Evolutionary conservation across 1,139 yeast species (phyloP).

Genomic region (Pichia sp.): DNA sequence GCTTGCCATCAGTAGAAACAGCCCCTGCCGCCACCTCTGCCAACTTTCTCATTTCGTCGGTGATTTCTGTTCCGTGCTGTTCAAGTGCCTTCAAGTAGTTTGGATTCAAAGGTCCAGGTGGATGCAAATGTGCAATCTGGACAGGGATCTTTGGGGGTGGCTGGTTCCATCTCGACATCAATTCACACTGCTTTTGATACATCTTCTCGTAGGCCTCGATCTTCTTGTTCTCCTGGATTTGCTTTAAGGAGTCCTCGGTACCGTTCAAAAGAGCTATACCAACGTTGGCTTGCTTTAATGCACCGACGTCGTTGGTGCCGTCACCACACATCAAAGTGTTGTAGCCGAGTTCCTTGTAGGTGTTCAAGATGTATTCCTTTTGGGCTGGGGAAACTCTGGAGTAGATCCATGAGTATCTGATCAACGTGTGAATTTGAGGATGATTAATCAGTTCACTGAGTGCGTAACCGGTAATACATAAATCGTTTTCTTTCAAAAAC

Average conservation of each 20-base stretch:
- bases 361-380: constrained; percentile 83
- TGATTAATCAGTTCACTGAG: constrained; percentile 59
- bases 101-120: constrained; percentile 93
- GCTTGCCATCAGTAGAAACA: constrained; percentile 9
- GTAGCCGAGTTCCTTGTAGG: constrained; percentile 84
- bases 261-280: constrained; percentile 97
- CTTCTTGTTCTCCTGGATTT: constrained; percentile 77
- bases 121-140: constrained; percentile 86
- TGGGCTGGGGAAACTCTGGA: constrained; percentile 97
- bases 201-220: constrained; percentile 61
- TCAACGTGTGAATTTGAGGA: constrained; percentile 61
- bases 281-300: constrained; percentile 95
- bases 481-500: constrained; percentile 66
- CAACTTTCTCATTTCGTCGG: constrained; percentile 54
- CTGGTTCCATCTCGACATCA: constrained; percentile 78
- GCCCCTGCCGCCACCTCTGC: constrained; percentile 51
- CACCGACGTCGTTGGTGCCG: constrained; percentile 99
- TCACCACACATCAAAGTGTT: constrained; percentile 99
- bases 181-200: constrained; percentile 78
- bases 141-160: constrained; percentile 86
- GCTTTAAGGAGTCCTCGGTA: constrained; percentile 90
- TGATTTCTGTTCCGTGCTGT: constrained; percentile 70
- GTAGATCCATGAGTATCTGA: constrained; percentile 92
- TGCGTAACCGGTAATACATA: constrained; percentile 94
- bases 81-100: constrained; percentile 83